A percentile compares a stretch with the other conserved stretches of the same genome.
Evolutionary conservation across 139 green algal species (phyloP).

Genomic region (Limnomonas spitsbergensis): DNA sequence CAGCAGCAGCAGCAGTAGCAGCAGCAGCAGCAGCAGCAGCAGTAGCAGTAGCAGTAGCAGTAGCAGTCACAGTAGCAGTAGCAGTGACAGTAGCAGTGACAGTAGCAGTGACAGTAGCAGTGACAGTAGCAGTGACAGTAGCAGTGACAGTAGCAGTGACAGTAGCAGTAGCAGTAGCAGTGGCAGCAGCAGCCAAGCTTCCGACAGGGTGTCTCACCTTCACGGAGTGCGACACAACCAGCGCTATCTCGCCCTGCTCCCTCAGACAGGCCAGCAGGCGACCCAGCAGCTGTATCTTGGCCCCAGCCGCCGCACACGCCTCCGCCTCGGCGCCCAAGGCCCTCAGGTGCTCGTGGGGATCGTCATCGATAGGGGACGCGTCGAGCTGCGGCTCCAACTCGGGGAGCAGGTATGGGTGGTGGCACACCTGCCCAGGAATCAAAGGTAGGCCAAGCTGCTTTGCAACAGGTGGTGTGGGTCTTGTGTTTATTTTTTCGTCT

Average conservation of each 20-base stretch:
- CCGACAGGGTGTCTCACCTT: slow-evolving; percentile 37
- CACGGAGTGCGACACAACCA: slow-evolving; percentile 56
- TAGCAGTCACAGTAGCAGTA: too few species aligned
- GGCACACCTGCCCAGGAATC: slow-evolving; percentile 32
- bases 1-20: too few species aligned
- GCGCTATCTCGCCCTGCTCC: slow-evolving; percentile 33
- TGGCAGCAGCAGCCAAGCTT: too few species aligned
- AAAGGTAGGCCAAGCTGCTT: not conserved
- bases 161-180: too few species aligned
- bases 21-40: too few species aligned
- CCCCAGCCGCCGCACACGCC: not conserved
- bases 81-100: too few species aligned
- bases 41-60: too few species aligned
- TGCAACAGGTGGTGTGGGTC: too few species aligned
- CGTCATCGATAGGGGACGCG: not conserved
- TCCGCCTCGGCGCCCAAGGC: not conserved
- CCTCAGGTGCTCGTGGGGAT: not conserved
- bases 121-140: too few species aligned
- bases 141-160: too few species aligned
- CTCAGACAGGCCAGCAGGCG: slow-evolving; percentile 22
- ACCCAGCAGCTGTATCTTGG: slow-evolving; percentile 6
- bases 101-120: too few species aligned
- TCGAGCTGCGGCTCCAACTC: slow-evolving; percentile 39
- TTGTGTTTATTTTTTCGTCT: too few species aligned
- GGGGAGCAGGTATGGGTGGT: slow-evolving; percentile 49